phyloP scores from a whole-genome alignment of 2,329 filamentous ascomycete species.

The Leptodontidium sp. region DNA sequence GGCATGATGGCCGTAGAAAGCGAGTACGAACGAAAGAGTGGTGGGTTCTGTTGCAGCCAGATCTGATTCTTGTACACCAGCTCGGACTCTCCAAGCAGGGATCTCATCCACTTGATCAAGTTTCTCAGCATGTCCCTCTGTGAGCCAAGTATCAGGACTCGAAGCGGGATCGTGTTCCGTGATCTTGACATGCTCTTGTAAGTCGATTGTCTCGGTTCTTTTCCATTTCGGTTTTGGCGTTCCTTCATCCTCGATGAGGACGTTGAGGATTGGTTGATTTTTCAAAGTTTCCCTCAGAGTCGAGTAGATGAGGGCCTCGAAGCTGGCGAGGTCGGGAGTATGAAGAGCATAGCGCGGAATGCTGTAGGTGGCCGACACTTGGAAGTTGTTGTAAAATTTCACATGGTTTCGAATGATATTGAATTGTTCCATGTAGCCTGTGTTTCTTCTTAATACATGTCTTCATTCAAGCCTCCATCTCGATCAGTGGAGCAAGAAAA shows the following conservation, averaged over 20 bases:
- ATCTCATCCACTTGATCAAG: constrained; percentile 28
- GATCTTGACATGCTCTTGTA: constrained; percentile 32
- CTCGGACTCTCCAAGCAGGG: constrained; percentile 34
- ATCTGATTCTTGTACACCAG: constrained; percentile 17
- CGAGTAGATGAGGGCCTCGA: constrained; percentile 32
- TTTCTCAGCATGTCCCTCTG: constrained; percentile 24
- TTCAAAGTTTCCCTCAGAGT: constrained; percentile 25
- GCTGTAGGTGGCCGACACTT: constrained; percentile 35
- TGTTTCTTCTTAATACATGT: neutral
- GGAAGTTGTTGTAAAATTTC: constrained; percentile 39
- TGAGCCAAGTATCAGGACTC: constrained; percentile 29
- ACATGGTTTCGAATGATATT: constrained; percentile 35
- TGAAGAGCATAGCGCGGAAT: constrained; percentile 26
- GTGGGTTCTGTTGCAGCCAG: neutral
- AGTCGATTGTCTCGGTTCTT: constrained; percentile 28
- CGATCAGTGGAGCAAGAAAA: neutral
- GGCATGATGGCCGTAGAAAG: constrained; percentile 61
- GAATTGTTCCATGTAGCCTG: constrained; percentile 37
- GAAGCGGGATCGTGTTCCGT: constrained; percentile 23
- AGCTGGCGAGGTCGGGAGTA: neutral
- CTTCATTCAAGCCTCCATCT: neutral
- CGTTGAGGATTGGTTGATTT: constrained; percentile 34
- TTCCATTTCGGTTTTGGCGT: constrained; percentile 31
- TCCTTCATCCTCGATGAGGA: constrained; percentile 33
- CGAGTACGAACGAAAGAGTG: constrained; percentile 41